Base-by-base conservation (phyloP, 345 rosid genomes). In the Luvunga scandens region DNA sequence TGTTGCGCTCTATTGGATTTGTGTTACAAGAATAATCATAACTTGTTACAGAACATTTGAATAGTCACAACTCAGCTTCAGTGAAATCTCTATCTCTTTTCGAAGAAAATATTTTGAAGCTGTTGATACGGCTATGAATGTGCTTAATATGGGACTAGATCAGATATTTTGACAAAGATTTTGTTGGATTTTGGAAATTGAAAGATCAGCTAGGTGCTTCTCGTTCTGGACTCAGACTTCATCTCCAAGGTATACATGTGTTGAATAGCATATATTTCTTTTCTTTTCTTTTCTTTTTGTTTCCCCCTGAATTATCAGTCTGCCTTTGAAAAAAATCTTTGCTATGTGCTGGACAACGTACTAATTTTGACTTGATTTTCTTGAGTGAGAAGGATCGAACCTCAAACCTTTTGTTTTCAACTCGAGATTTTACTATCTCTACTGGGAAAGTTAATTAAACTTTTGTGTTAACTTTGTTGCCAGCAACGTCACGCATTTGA, bases 381-480 rank as follows among this genome's bases (percentile, higher is more conserved):
- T 55, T 70, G 25, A 50, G 4, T 21, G 12, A n/a, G 16, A 25
- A 50, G 5, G 18, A 2, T 42, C 50, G 4, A 10, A 42, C 16
- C 1, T 42, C 4, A 42, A 42, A 42, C 50, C 0, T 42, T 42
- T 42, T 39, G 0, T 39, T 9, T 2, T 39, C 4, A 39, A 39
- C 0, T 0, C 3, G 0, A 9, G 13, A 39, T 39, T 39, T 39
- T 39, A 8, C 0, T 0, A 0, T 39, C 45, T 33, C 36, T 4
- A 5, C 36, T 33, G 5, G 36, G 36, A 5, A 5, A 34, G 0
- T 34, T 42, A 42, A 12, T 42, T 10, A 42, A 42, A 9, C 2
- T 38, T 38, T 38, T 38, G 42, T 38, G 3, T 38, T 38, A 38
- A 38, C 8, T 38, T 38, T 38, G 42, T 12, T 42, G 48, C 16